A percentile compares a stretch with the other conserved stretches of the same genome.
Evolutionary conservation across 176 grass and related monocot species (phyloP).

Genomic region (Stipa capillata): DNA sequence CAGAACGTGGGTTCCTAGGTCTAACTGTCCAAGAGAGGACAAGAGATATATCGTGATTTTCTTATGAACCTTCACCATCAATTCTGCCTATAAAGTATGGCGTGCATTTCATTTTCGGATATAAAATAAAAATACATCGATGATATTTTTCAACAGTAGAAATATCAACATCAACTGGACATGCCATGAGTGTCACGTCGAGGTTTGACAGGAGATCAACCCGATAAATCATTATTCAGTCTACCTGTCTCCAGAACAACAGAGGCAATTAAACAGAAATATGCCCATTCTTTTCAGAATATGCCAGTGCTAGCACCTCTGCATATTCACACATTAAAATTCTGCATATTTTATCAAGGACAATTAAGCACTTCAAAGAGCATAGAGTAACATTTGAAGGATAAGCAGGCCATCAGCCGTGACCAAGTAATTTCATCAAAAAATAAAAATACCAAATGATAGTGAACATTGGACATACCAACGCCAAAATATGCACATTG

Average conservation of each 20-base stretch:
- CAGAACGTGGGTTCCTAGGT: neutral
- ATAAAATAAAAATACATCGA: neutral
- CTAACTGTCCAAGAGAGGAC: neutral
- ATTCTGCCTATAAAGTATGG: neutral
- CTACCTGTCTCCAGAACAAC: slow-evolving; percentile 1
- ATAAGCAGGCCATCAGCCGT: neutral
- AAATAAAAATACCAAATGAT: neutral
- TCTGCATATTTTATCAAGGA: neutral
- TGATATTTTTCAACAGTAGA: neutral
- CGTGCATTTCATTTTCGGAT: neutral
- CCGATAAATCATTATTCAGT: neutral
- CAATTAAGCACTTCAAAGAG: neutral
- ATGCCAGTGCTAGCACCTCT: neutral
- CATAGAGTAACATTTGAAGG: neutral
- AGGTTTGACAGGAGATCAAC: neutral
- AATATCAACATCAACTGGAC: neutral
- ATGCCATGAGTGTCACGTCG: neutral
- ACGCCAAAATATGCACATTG: neutral
- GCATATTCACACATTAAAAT: neutral
- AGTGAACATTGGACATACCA: neutral
- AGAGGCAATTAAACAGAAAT: neutral
- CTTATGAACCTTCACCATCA: neutral
- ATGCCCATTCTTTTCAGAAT: slow-evolving; percentile 8
- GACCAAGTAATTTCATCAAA: neutral
- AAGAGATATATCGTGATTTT: neutral